A percentile compares a stretch with the other conserved stretches of the same genome.
Conservation (phyloP, 305 asterid species). For the Plantago rigida region DNA sequence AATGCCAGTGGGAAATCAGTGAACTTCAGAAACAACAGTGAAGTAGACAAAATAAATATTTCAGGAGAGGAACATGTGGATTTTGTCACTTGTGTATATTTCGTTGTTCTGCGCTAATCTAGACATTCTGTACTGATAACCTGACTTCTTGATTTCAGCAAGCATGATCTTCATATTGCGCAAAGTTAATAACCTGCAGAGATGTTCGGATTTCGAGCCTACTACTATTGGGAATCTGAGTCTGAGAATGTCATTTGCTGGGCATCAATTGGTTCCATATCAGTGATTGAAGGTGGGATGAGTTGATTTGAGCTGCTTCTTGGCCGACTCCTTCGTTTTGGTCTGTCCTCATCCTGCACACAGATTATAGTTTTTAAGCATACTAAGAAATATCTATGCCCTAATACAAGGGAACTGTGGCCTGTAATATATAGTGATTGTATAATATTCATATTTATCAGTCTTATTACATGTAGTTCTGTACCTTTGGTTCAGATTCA, state of each 20-base stretch:
- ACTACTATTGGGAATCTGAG: conserved; percentile 54
- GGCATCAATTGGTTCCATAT: conserved; percentile 54
- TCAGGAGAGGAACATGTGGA: neutral
- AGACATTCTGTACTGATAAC: neutral
- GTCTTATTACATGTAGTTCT: neutral
- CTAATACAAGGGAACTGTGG: too few relatives aligned
- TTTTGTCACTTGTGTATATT: too few relatives aligned
- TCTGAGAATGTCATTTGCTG: conserved; percentile 50
- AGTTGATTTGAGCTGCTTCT: conserved; percentile 40
- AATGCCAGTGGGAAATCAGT: too few relatives aligned
- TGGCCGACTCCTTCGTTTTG: conserved; percentile 34
- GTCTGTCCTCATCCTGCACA: conserved; percentile 45
- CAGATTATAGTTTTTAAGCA: neutral
- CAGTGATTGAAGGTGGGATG: conserved; percentile 67
- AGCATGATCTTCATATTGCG: neutral
- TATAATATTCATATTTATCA: too few relatives aligned
- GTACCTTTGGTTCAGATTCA: conserved; percentile 38
- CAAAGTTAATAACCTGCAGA: neutral
- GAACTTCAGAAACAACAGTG: neutral
- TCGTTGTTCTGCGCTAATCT: neutral
- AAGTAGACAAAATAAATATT: neutral
- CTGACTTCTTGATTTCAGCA: neutral
- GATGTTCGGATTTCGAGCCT: too few relatives aligned
- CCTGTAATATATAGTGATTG: too few relatives aligned
- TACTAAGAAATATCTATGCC: too few relatives aligned